phyloP scores from a whole-genome alignment of 768 basidiomycete species.

The Termitomyces sp. region DNA sequence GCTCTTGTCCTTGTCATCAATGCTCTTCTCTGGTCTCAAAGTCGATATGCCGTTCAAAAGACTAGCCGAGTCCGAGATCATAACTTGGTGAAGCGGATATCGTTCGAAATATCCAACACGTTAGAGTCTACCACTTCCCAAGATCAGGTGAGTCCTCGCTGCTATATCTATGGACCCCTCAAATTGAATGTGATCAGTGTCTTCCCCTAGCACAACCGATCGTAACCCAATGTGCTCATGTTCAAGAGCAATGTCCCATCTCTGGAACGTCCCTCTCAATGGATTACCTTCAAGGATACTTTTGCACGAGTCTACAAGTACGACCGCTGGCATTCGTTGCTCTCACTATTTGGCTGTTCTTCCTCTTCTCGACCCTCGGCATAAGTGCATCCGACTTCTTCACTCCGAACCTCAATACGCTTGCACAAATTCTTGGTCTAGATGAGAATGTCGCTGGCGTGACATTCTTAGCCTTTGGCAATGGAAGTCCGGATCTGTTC shows the following conservation, averaged over 20 bases:
- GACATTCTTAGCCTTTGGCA: conserved; percentile 95
- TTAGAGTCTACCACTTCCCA: conserved; percentile 15
- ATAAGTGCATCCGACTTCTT: conserved; percentile 97
- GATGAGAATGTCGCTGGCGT: conserved; percentile 95
- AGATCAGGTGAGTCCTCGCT: conserved; percentile 24
- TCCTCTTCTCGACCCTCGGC: conserved; percentile 94
- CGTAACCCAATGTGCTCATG: conserved; percentile 63
- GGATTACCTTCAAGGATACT: conserved; percentile 67
- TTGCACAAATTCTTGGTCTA: conserved; percentile 79
- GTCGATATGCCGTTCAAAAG: conserved; percentile 39
- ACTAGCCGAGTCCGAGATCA: conserved; percentile 22
- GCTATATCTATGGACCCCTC: neutral
- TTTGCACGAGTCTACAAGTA: conserved; percentile 53
- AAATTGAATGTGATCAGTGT: conserved; percentile 44
- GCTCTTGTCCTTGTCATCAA: conserved; percentile 51
- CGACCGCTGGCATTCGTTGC: conserved; percentile 61
- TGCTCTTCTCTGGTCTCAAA: conserved; percentile 64
- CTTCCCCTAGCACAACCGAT: conserved; percentile 54
- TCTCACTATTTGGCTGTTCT: conserved; percentile 76
- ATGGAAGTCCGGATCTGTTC: conserved; percentile 95
- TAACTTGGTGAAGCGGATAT: conserved; percentile 42
- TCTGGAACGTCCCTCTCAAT: conserved; percentile 68
- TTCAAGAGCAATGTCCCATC: conserved; percentile 50
- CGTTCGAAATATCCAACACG: conserved; percentile 30
- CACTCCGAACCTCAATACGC: conserved; percentile 91